A percentile compares a stretch with the other conserved stretches of the same genome.
phyloP scores from a whole-genome alignment of 192 early-diverging fungal genomes.

The Polychytrium aggregatum region DNA sequence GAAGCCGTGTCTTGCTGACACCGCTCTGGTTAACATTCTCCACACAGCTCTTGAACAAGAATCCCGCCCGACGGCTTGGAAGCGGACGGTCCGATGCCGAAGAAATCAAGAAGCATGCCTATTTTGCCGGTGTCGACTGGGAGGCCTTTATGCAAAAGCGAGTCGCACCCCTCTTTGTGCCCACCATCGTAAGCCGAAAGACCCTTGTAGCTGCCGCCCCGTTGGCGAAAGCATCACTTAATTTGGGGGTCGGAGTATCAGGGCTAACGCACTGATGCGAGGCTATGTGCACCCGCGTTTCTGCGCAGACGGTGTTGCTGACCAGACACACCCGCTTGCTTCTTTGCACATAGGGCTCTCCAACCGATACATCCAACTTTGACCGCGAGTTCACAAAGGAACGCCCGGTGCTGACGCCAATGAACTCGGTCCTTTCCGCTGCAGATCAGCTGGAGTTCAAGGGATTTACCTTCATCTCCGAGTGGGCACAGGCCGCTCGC shows the following conservation, averaged over 20 bases:
- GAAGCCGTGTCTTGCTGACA: too few species aligned
- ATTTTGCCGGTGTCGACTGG: conserved; percentile 93
- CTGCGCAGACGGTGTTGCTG: too few species aligned
- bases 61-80: conserved; percentile 80
- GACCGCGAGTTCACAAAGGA: conserved; percentile 93
- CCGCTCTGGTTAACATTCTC: neutral
- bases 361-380: conserved; percentile 94
- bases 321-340: too few species aligned
- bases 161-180: conserved; percentile 78
- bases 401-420: conserved; percentile 80
- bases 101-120: conserved; percentile 91
- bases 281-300: too few species aligned
- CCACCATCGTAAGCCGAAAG: conserved; percentile 79
- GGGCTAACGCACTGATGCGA: too few species aligned
- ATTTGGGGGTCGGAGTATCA: too few species aligned
- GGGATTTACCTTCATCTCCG: conserved; percentile 83
- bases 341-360: conserved; percentile 25
- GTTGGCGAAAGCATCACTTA: too few species aligned
- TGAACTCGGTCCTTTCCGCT: conserved; percentile 60
- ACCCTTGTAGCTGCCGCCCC: too few species aligned
- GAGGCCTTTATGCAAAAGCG: conserved; percentile 81
- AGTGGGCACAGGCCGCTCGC: too few species aligned
- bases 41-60: conserved; percentile 67
- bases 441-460: conserved; percentile 83
- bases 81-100: conserved; percentile 78